Evolutionary conservation across 2,329 filamentous ascomycete species (phyloP).

Genomic region (Fusarium siculi): DNA sequence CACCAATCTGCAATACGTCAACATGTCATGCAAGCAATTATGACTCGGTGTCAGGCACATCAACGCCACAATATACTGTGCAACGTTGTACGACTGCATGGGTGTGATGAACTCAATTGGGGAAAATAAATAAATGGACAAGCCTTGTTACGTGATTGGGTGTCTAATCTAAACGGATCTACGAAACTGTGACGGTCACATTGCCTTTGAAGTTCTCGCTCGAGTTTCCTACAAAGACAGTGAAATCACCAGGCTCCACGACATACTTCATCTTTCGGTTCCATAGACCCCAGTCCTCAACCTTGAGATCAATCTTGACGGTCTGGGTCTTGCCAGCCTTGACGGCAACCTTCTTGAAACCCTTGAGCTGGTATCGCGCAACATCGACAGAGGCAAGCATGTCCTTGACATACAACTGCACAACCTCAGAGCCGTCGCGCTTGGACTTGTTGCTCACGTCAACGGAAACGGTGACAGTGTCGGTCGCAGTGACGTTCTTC

Average conservation of each 20-base stretch:
- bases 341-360: slow-evolving; percentile 73
- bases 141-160: background rate
- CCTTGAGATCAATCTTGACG: slow-evolving; percentile 62
- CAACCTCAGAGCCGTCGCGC: slow-evolving; percentile 71
- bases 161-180: background rate
- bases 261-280: slow-evolving; percentile 75
- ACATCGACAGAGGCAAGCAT: slow-evolving; percentile 70
- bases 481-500: slow-evolving; percentile 56
- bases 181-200: slow-evolving; percentile 63
- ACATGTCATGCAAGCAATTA: background rate
- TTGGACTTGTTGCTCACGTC: slow-evolving; percentile 69
- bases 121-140: background rate
- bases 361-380: slow-evolving; percentile 72
- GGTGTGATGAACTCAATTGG: background rate
- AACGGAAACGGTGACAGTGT: slow-evolving; percentile 68
- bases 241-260: slow-evolving; percentile 77
- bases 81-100: background rate
- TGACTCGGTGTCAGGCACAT: background rate
- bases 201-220: slow-evolving; percentile 67
- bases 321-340: slow-evolving; percentile 68
- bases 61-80: background rate
- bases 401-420: slow-evolving; percentile 75
- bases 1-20: background rate
- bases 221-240: slow-evolving; percentile 68
- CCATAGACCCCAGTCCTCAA: slow-evolving; percentile 67